phyloP scores from a whole-genome alignment of 805 yeast genomes.

The Pichia pseudocactophila region DNA sequence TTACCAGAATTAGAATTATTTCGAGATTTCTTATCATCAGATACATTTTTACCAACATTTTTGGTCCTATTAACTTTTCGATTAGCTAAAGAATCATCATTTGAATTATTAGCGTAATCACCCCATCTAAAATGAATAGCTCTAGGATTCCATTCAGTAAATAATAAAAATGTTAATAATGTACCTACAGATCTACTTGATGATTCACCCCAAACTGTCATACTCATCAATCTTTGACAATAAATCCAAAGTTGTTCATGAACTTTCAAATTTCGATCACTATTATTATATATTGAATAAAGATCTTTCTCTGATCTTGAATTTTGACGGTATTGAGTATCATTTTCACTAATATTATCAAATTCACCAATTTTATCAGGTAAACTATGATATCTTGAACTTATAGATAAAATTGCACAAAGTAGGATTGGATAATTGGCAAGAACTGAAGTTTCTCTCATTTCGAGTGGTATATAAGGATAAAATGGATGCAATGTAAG shows the following conservation, averaged over 20 bases:
- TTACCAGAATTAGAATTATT: not conserved
- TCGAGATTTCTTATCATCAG: not conserved
- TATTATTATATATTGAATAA: constrained; percentile 12
- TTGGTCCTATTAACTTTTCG: constrained; percentile 9
- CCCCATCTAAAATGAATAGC: constrained; percentile 86
- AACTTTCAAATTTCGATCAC: constrained; percentile 40
- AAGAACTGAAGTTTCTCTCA: constrained; percentile 56
- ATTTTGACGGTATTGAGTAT: constrained; percentile 3
- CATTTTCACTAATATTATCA: constrained; percentile 6
- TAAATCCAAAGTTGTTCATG: constrained; percentile 81
- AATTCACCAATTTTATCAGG: constrained; percentile 27
- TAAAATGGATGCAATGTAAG: constrained; percentile 80
- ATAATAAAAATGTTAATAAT: constrained; percentile 69
- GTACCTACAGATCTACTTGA: constrained; percentile 83
- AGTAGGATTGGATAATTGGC: constrained; percentile 75
- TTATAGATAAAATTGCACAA: constrained; percentile 72
- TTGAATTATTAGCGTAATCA: constrained; percentile 67
- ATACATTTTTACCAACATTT: constrained; percentile 6
- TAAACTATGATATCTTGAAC: constrained; percentile 67
- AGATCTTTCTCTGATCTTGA: constrained; percentile 21
- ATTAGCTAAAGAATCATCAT: constrained; percentile 27
- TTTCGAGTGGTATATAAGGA: constrained; percentile 73
- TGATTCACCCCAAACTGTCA: constrained; percentile 92
- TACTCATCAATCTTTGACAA: constrained; percentile 72
- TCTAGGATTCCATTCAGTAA: constrained; percentile 94